Evolutionary conservation across 1,284 basidiomycete species (phyloP), one percentile per base, ranked within the genome.

Genomic region (Pseudozyma sp.): DNA sequence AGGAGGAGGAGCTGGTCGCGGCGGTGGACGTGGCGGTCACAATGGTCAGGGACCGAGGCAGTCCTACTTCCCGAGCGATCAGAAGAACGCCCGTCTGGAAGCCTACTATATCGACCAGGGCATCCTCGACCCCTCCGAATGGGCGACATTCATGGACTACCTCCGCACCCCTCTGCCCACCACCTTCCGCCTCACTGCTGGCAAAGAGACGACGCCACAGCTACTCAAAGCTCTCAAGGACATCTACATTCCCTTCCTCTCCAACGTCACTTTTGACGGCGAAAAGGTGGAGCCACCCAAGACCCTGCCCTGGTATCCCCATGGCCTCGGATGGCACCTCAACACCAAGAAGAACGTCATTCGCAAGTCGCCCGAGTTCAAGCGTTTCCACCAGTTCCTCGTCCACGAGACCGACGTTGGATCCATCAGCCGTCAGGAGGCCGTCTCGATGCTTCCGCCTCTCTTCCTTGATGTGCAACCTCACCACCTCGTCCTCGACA

Each of bases 331-430:
- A 17, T 99, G 97, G 97, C 93, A 97, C 81, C 89, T 99, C 81
- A 92, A 94, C 78, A 92, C 96, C 3, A 89, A 92, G 9, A 98
- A 98, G 85, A 91, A 91, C 63, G 90, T 93, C 5, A 87, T 99
- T 43, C 89, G 96, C 63, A 97, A 94, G 84, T 90, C 90, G 10
- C 90, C 91, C n/a, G 93, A 95, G 81, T 97, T 97, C 87, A 94
- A 94, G 84, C 92, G 90, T 79, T 98, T 99, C 81, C 97, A 99
- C 84, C 91, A 92, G 4, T 98, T 98, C 86, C 87, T 99, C 19
- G 97, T 99, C 0, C 95, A 94, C 80, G 97, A 99, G 87, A 98
- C 97, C 1, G 96, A 98, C 86, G 94, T 96, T 33, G 96, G 97
- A 54, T 98, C 98, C 81, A 89, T 99, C 60, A 97, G 94, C 10